These are phyloP conservation scores for Xanthoparmelia taractica DNA, from an alignment of 495 filamentous ascomycete genomes.

Conservation along the genomic window DNA sequence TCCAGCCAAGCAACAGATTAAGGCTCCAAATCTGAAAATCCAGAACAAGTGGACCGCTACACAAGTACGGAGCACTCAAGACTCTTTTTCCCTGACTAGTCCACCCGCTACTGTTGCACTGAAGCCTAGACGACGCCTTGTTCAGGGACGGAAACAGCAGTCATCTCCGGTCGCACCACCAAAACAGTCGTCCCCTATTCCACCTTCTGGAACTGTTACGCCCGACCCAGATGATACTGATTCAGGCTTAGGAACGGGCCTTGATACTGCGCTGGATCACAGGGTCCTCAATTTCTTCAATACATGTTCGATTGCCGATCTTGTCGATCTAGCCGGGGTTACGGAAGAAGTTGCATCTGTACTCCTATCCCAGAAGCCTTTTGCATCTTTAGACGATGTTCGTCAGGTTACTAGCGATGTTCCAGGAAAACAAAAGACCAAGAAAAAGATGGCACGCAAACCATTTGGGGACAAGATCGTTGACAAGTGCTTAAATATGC, in stretches of 20 bases:
- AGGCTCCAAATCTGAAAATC: constrained; percentile 49
- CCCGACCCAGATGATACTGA: constrained; percentile 49
- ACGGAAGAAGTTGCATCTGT: constrained; percentile 56
- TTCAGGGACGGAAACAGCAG: constrained; percentile 48
- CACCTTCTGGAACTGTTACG: constrained; percentile 24
- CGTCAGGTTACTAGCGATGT: constrained; percentile 48
- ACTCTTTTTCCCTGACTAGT: constrained; percentile 22
- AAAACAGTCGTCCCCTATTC: constrained; percentile 29
- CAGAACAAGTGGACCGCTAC: constrained; percentile 53
- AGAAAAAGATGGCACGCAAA: constrained; percentile 43
- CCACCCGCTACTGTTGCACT: constrained; percentile 24
- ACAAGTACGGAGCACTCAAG: constrained; percentile 28
- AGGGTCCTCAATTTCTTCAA: constrained; percentile 79
- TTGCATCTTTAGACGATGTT: constrained; percentile 53
- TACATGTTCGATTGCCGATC: constrained; percentile 57
- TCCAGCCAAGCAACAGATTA: constrained; percentile 52
- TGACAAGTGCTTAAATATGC: constrained; percentile 63
- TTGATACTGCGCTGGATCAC: constrained; percentile 39
- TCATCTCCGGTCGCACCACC: constrained; percentile 40
- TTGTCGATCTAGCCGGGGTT: constrained; percentile 69
- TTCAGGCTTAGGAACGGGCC: constrained; percentile 41
- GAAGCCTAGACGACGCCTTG: constrained; percentile 46
- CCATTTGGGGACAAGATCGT: constrained; percentile 65
- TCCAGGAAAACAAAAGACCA: constrained; percentile 28
- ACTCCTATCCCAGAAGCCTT: constrained; percentile 65